phyloP scores from a whole-genome alignment of 1,284 basidiomycete species.

The Puccinia brachypodii region DNA sequence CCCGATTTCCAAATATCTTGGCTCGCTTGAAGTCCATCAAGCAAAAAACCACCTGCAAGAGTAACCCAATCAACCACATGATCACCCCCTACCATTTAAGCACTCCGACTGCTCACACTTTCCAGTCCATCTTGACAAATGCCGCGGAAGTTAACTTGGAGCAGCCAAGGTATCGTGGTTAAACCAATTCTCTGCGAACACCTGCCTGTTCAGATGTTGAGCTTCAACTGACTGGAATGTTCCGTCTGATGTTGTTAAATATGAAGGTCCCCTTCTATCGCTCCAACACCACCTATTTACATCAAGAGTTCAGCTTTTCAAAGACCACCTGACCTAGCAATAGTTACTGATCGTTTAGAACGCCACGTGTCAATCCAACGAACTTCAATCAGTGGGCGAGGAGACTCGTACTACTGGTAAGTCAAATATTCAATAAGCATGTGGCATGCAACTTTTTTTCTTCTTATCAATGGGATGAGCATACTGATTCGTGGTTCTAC shows the following conservation, averaged over 20 bases:
- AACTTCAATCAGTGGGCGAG: not conserved
- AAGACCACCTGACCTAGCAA: not conserved
- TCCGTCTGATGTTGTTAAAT: not conserved
- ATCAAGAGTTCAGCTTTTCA: not conserved
- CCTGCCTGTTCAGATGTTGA: not conserved
- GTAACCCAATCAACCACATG: not conserved
- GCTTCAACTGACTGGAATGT: not conserved
- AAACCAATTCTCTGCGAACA: too few species aligned
- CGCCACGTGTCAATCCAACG: not conserved
- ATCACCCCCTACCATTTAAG: not conserved
- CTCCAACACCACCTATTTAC: not conserved
- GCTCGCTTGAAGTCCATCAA: constrained; percentile 2
- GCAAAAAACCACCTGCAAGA: not conserved
- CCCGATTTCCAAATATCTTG: not conserved
- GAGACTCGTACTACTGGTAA: constrained; percentile 30
- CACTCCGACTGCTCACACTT: not conserved
- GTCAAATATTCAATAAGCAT: too few species aligned
- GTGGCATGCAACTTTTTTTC: not conserved
- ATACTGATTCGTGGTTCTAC: not conserved
- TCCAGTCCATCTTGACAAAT: not conserved
- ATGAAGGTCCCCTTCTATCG: constrained; percentile 20
- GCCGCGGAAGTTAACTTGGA: not conserved
- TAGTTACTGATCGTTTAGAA: constrained; percentile 15
- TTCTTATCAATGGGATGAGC: not conserved
- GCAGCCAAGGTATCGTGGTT: not conserved